A percentile compares a stretch with the other conserved stretches of the same genome.
These are phyloP conservation scores for Cenchrus purpureus DNA, from an alignment of 176 grass and related monocot genomes.

Conservation along the genomic window DNA sequence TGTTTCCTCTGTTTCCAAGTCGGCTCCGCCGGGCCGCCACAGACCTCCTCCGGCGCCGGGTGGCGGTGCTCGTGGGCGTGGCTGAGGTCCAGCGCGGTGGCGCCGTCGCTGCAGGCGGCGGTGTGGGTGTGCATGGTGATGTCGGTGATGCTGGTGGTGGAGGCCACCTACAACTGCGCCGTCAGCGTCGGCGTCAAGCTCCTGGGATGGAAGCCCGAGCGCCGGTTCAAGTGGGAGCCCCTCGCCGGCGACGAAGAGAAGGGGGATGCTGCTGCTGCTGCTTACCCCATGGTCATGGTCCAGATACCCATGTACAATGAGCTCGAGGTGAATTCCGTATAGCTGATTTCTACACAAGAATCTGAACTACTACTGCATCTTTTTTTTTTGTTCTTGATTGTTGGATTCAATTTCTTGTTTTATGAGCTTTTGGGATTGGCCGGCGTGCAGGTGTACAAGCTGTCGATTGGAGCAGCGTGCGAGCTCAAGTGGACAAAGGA, in stretches of 20 bases:
- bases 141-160: constrained; percentile 82
- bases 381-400: not conserved
- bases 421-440: not conserved
- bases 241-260: constrained; percentile 53
- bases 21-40: not conserved
- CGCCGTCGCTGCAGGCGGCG: constrained; percentile 60
- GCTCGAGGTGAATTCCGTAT: constrained; percentile 56
- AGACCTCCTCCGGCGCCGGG: not conserved
- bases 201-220: constrained; percentile 67
- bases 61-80: constrained; percentile 36
- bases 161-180: constrained; percentile 62
- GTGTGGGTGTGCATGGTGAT: constrained; percentile 79
- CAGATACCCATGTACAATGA: constrained; percentile 98
- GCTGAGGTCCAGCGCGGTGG: constrained; percentile 52
- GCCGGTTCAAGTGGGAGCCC: constrained; percentile 72
- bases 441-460: constrained; percentile 68
- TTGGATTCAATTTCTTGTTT: not conserved
- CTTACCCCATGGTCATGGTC: constrained; percentile 70
- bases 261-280: not conserved
- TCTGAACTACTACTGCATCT: not conserved
- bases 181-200: constrained; percentile 76
- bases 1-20: not conserved
- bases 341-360: not conserved
- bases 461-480: constrained; percentile 76
- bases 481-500: constrained; percentile 72